phyloP scores from a whole-genome alignment of 192 early-diverging fungal genomes.

The Backusella morwellensis region DNA sequence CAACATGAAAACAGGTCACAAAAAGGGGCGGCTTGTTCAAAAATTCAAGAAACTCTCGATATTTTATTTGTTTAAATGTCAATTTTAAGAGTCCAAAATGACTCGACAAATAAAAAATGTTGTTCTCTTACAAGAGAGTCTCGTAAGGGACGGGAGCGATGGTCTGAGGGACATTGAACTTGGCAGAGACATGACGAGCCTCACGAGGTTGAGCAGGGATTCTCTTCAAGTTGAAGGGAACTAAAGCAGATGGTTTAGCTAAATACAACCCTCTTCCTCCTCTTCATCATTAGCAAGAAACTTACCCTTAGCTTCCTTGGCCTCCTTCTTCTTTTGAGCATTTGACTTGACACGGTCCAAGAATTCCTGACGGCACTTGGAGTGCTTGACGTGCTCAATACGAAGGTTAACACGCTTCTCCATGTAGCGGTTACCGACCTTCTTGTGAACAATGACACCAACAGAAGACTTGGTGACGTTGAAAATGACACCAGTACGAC shows the following conservation, averaged over 20 bases:
- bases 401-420: slow-evolving; percentile 99
- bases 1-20: background rate
- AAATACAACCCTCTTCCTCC: no score
- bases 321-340: slow-evolving; percentile 78
- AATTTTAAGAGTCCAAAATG: background rate
- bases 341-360: slow-evolving; percentile 96
- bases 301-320: slow-evolving; percentile 47
- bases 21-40: background rate
- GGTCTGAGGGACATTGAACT: slow-evolving; percentile 89
- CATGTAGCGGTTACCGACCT: slow-evolving; percentile 95
- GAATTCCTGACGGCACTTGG: slow-evolving; percentile 98
- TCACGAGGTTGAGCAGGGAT: slow-evolving; percentile 84
- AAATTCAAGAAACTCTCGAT: background rate
- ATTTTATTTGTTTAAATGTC: background rate
- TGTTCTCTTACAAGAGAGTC: slow-evolving; percentile 55
- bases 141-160: slow-evolving; percentile 97
- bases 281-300: no score
- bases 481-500: slow-evolving; percentile 97
- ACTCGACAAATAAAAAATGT: background rate
- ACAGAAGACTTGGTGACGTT: slow-evolving; percentile 99
- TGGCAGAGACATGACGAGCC: slow-evolving; percentile 85
- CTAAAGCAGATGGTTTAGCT: background rate
- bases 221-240: slow-evolving; percentile 81
- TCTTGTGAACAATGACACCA: slow-evolving; percentile 98
- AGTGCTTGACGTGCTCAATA: slow-evolving; percentile 99